A percentile compares a stretch with the other conserved stretches of the same genome.
Conservation (phyloP, 306 rosid genomes). For the Dalbergia oliveri region DNA sequence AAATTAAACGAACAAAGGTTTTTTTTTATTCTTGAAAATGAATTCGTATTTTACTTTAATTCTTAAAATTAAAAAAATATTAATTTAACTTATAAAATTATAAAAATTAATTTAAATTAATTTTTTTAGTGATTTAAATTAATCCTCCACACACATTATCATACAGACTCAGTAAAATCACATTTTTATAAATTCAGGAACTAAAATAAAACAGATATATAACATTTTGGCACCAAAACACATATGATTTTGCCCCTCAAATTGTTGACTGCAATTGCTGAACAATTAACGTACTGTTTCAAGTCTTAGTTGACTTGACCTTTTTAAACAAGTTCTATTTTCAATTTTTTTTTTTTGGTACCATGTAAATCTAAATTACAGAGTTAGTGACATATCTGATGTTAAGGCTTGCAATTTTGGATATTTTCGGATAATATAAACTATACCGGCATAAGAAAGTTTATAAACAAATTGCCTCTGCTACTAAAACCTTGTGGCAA, state of each 20-base stretch:
- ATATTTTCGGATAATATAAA: constrained; percentile 15
- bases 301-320: constrained; percentile 17
- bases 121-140: too few relatives aligned
- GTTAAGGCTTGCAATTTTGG: constrained; percentile 9
- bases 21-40: too few relatives aligned
- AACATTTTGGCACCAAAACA: too few relatives aligned
- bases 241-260: constrained; percentile 23
- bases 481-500: neutral
- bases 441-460: neutral
- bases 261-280: neutral
- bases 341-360: neutral
- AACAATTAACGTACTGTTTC: constrained; percentile 14
- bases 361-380: constrained; percentile 8
- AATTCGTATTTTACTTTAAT: too few relatives aligned
- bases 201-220: neutral
- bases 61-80: too few relatives aligned
- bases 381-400: constrained; percentile 16
- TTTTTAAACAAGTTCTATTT: constrained; percentile 10
- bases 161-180: too few relatives aligned
- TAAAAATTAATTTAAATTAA: too few relatives aligned
- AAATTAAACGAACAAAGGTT: too few relatives aligned
- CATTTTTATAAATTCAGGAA: too few relatives aligned
- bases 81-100: too few relatives aligned
- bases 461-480: constrained; percentile 5
- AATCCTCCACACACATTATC: too few relatives aligned